Percentiles rank a stretch among this genome's conserved stretches.
phyloP scores from a whole-genome alignment of 805 yeast species.

The Schizosaccharomyces pombe region DNA sequence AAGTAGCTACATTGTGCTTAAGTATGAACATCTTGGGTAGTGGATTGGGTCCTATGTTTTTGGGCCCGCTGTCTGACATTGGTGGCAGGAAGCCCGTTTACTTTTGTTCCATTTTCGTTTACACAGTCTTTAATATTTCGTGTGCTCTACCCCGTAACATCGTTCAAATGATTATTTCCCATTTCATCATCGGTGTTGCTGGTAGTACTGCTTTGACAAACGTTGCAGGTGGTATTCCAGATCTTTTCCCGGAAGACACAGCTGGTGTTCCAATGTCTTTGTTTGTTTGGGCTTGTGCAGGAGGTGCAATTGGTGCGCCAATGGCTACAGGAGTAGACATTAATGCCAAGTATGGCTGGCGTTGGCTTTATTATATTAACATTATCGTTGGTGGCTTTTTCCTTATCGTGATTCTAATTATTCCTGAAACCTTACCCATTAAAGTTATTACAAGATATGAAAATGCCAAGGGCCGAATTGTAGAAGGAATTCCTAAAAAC shows the following conservation, averaged over 20 bases:
- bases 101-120: neutral
- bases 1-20: slow-evolving; percentile 47
- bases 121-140: neutral
- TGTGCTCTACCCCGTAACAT: neutral
- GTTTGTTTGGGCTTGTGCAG: slow-evolving; percentile 20
- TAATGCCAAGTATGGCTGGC: slow-evolving; percentile 37
- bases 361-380: slow-evolving; percentile 52
- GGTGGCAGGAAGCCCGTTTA: slow-evolving; percentile 3
- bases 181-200: neutral
- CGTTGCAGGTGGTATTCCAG: neutral
- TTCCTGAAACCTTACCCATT: slow-evolving; percentile 1
- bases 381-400: slow-evolving; percentile 34
- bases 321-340: slow-evolving; percentile 28
- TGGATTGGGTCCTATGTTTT: neutral
- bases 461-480: neutral
- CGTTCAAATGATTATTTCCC: neutral
- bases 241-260: neutral
- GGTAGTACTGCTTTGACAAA: slow-evolving; percentile 2
- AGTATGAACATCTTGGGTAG: slow-evolving; percentile 18
- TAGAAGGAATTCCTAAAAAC: neutral
- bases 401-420: slow-evolving; percentile 13
- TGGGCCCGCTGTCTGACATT: slow-evolving; percentile 3
- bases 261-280: slow-evolving; percentile 42
- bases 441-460: neutral
- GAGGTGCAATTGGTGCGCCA: slow-evolving; percentile 33